Percentiles rank a stretch among this genome's conserved stretches.
Conservation (phyloP, 805 yeast species). For the Wilhelminamyces savonicus region DNA sequence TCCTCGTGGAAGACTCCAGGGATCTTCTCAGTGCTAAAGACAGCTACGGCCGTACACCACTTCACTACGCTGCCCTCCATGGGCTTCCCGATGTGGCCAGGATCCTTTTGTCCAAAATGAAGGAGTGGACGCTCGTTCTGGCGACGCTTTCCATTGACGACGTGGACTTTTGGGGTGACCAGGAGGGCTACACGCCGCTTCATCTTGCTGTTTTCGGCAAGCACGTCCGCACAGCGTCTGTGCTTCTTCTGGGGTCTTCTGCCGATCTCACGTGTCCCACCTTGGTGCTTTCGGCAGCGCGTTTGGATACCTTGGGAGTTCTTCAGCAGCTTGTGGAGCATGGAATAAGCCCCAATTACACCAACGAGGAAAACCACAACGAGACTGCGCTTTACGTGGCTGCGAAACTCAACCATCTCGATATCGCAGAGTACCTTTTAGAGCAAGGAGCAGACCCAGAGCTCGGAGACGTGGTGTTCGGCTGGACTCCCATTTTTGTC, state of each 20-base stretch:
- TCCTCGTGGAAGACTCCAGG: constrained; percentile 23
- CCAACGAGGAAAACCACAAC: constrained; percentile 46
- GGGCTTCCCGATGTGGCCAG: constrained; percentile 65
- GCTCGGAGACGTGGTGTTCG: constrained; percentile 68
- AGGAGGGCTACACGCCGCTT: constrained; percentile 74
- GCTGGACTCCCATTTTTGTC: constrained; percentile 91
- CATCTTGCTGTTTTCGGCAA: constrained; percentile 78
- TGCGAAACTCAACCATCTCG: constrained; percentile 51
- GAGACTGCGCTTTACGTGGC: constrained; percentile 88
- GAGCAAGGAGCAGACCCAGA: constrained; percentile 65
- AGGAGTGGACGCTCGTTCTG: constrained; percentile 55
- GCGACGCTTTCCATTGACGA: constrained; percentile 48
- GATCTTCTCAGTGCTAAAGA: constrained; percentile 55
- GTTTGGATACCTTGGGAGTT: constrained; percentile 56
- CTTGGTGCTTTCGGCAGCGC: constrained; percentile 60
- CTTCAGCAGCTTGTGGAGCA: constrained; percentile 46
- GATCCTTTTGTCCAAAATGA: constrained; percentile 49
- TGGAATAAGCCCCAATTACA: constrained; percentile 57
- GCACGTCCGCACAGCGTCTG: constrained; percentile 70
- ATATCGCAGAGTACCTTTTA: constrained; percentile 51
- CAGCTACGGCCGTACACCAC: constrained; percentile 72
- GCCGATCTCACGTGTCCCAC: constrained; percentile 43
- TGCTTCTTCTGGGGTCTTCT: constrained; percentile 41
- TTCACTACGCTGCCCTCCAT: constrained; percentile 85
- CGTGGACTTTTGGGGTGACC: constrained; percentile 60